Evolutionary conservation across 2,329 filamentous ascomycete species (phyloP), one percentile per base, ranked within the genome.

Genomic region (Neocatenulostroma microsporum): DNA sequence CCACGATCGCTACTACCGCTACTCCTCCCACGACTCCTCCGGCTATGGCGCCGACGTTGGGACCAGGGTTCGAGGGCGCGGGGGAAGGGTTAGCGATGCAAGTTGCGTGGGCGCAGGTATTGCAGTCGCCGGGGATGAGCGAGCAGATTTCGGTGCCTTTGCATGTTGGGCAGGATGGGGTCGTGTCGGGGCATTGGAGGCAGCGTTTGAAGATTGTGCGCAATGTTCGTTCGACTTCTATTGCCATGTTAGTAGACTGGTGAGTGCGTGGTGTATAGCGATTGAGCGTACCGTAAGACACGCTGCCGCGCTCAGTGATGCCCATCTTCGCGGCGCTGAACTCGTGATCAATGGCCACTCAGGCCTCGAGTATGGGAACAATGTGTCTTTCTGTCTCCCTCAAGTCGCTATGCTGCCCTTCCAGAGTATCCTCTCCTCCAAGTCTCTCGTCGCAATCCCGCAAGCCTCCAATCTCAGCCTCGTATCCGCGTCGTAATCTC

Each of bases 11-110:
- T 35, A 96, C 72, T 30, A 79, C 71, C n/a, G 73, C 72, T 11
- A 96, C 61, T 48, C 87, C 91, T 46, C 87, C 91, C 28, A 96
- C 68, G 8, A 95, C 87, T 47, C 89, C 89, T 47, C 91, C 91
- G 2, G 83, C 89, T 47, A 98, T 95, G 21, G 85, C 84, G 27
- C 88, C 88, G 2, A 81, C 64, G 39, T 84, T 88, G 6, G 82
- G 74, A 6, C 74, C 71, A 24, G 54, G 45, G 28, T 49, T 35
- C 56, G 59, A 36, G n/a, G 57, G 47, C 14, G 49, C 47, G 11
- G 58, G 54, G n/a, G 54, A 57, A 8, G 60, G 56, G 18, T 63
- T 61, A 41, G 60, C 56, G 9, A 74, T 62, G 53, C 80, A 85
- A 17, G 62, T 61, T 20, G 73, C 74, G 20, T 62, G 63, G 4